Conservation (phyloP, 768 basidiomycete species). For the Exidia glandulosa region DNA sequence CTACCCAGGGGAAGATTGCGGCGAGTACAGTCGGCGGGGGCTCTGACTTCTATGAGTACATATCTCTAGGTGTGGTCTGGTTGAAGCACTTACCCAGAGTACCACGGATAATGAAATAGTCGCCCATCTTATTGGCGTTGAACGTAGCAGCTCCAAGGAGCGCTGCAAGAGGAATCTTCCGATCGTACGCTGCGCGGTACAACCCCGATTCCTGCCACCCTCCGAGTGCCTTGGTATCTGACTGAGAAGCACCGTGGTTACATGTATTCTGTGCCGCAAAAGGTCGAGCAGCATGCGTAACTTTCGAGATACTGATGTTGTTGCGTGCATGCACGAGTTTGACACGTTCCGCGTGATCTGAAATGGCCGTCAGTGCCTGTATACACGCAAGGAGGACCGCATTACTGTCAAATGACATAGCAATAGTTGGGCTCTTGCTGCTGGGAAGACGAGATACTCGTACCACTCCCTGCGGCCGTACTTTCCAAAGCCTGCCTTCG, state of each 20-base stretch:
- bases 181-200: constrained; percentile 19
- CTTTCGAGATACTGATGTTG: constrained; percentile 17
- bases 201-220: constrained; percentile 18
- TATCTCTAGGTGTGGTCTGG: not conserved
- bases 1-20: constrained; percentile 19
- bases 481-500: constrained; percentile 11
- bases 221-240: constrained; percentile 22
- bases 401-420: constrained; percentile 23
- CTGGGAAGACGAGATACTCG: constrained; percentile 14
- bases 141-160: constrained; percentile 24
- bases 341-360: constrained; percentile 19
- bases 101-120: constrained; percentile 16
- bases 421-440: not conserved
- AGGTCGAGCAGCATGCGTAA: constrained; percentile 20
- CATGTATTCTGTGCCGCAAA: constrained; percentile 21
- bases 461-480: constrained; percentile 23
- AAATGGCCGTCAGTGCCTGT: not conserved
- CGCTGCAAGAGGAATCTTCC: constrained; percentile 17
- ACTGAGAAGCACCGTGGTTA: constrained; percentile 16
- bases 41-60: constrained; percentile 5
- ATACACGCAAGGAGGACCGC: not conserved
- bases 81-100: constrained; percentile 14
- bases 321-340: constrained; percentile 15
- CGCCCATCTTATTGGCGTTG: constrained; percentile 15
- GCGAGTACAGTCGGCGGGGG: constrained; percentile 12